Conservation (phyloP, 768 basidiomycete genomes). For the Leccinum subgranulosum region DNA sequence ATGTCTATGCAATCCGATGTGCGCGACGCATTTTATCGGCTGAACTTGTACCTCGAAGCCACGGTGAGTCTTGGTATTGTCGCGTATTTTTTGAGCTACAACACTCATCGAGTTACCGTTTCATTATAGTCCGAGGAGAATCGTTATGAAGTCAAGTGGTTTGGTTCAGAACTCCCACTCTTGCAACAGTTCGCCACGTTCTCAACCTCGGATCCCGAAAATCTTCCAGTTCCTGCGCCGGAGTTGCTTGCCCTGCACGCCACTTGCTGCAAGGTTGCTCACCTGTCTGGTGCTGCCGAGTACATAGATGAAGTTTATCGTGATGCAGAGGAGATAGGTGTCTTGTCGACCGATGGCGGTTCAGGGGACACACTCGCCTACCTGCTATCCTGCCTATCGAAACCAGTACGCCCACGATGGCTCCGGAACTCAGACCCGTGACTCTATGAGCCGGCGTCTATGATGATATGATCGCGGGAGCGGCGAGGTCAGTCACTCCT, state of each 20-base stretch:
- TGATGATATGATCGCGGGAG: too few species aligned
- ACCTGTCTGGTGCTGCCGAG: constrained; percentile 22
- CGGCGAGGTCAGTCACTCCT: too few species aligned
- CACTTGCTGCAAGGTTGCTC: constrained; percentile 24
- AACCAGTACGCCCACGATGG: neutral
- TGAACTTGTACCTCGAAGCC: constrained; percentile 5
- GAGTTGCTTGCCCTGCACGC: constrained; percentile 20
- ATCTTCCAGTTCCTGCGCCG: constrained; percentile 12
- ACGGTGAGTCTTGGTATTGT: neutral
- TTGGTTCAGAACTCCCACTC: neutral
- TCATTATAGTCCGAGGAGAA: neutral
- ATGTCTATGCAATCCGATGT: neutral
- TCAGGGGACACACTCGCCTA: neutral
- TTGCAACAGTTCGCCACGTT: neutral
- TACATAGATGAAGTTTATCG: constrained; percentile 13
- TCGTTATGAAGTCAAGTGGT: constrained; percentile 5
- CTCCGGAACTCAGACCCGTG: too few species aligned
- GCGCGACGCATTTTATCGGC: constrained; percentile 2
- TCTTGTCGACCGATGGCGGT: constrained; percentile 2
- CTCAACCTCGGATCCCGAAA: neutral
- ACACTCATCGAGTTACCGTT: neutral
- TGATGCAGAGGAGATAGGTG: constrained; percentile 2
- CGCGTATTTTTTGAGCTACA: neutral
- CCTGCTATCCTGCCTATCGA: neutral
- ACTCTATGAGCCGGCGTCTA: too few species aligned